Evolutionary conservation across 257 asterid genomes (phyloP), one percentile per base, ranked within the genome.

Genomic region (Lavandula angustifolia): DNA sequence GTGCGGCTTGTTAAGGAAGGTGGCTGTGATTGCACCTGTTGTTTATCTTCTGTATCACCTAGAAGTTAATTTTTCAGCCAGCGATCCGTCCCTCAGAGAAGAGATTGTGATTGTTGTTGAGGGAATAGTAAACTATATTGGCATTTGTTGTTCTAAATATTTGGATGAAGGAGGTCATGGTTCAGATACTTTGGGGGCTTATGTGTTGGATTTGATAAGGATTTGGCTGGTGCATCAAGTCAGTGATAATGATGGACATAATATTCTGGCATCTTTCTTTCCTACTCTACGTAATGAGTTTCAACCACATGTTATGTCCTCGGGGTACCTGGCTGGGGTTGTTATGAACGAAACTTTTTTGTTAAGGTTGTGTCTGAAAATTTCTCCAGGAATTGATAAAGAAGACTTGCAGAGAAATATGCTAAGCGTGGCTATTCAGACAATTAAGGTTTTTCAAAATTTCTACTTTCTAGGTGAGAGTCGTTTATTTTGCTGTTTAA

Each of bases 391-490:
- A 59, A 13, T 32, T 58, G 38, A 60, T 37, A 32, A 41, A 55
- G 71, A 59, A 27, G 81, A 49, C 59, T 42, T 69, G 57, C 62
- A n/a, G 60, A 47, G 22, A 31, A 59, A 67, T 13, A 22, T 73
- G 50, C 62, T 61, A 42, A 66, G 41, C 9, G 51, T 66, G 57
- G 81, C 79, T 38, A 48, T 73, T 67, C 77, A 79, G 70, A 62
- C 77, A 29, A 60, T 75, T 33, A 73, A 66, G 62, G 65, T 71
- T 54, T 76, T 76, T 67, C 64, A 41, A 47, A 70, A 67, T 66
- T 69, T 69, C 67, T 76, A 76, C 71, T 73, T 71, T 57, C 9
- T 80, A 7, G 79, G 81, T 67, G 72, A 79, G 80, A 47, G 50
- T 50, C 14, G 42, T 12, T 38, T 16, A 49, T 22, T 67, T 40